phyloP scores from a whole-genome alignment of 352 stramenopile species.

The Phytophthora lateralis region DNA sequence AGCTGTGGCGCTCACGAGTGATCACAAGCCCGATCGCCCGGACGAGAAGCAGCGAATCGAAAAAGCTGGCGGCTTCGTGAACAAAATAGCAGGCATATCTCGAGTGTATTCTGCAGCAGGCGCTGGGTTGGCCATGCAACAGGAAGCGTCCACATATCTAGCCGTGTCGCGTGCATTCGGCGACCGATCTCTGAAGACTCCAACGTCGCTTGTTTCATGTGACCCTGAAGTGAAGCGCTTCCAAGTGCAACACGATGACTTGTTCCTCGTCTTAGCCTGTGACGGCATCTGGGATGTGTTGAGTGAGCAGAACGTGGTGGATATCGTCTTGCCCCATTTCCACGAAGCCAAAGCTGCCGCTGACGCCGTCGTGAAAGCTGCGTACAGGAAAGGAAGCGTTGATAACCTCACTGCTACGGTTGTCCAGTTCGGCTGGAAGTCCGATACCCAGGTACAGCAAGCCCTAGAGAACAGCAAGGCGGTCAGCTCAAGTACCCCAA shows the following conservation, averaged over 20 bases:
- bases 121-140: slow-evolving; percentile 37
- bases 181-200: slow-evolving; percentile 56
- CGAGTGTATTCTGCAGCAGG: slow-evolving; percentile 61
- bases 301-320: slow-evolving; percentile 61
- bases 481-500: slow-evolving; percentile 2
- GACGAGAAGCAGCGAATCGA: slow-evolving; percentile 61
- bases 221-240: slow-evolving; percentile 53
- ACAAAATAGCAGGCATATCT: slow-evolving; percentile 46
- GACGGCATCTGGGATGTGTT: slow-evolving; percentile 72
- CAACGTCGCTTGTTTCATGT: slow-evolving; percentile 51
- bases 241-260: slow-evolving; percentile 43
- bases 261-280: slow-evolving; percentile 65
- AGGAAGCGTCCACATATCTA: slow-evolving; percentile 46
- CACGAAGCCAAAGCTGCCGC: slow-evolving; percentile 48
- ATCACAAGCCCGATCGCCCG: slow-evolving; percentile 61
- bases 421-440: slow-evolving; percentile 54
- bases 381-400: slow-evolving; percentile 55
- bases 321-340: slow-evolving; percentile 49
- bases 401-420: slow-evolving; percentile 69
- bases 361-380: slow-evolving; percentile 57
- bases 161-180: slow-evolving; percentile 69
- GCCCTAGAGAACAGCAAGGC: slow-evolving; percentile 11
- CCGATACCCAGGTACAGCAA: slow-evolving; percentile 20
- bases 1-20: slow-evolving; percentile 49
- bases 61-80: slow-evolving; percentile 55